Conservation (phyloP, 2,329 filamentous ascomycete genomes). For the Nakataea oryzae region DNA sequence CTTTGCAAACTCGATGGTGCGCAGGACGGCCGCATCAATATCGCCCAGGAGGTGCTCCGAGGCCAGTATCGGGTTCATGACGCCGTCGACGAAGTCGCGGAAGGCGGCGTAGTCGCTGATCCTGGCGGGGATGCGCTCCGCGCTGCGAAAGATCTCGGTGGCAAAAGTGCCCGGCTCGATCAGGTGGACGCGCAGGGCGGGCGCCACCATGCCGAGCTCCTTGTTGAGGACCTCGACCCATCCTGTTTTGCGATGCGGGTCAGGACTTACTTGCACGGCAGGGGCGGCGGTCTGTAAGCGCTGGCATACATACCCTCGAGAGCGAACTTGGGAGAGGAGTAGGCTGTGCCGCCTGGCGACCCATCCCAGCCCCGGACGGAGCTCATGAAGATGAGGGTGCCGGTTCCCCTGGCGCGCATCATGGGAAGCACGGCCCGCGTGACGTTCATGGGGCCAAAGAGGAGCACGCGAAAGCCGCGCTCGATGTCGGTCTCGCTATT, state of each 20-base stretch:
- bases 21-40: too few species aligned
- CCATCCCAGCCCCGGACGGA: constrained; percentile 11
- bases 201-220: constrained; percentile 19
- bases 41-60: too few species aligned
- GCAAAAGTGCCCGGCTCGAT: constrained; percentile 32
- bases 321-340: too few species aligned
- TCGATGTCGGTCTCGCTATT: constrained; percentile 12
- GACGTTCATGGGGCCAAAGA: constrained; percentile 25
- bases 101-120: constrained; percentile 14
- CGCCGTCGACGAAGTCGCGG: constrained; percentile 19
- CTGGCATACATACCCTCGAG: too few species aligned
- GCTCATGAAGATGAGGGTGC: constrained; percentile 23
- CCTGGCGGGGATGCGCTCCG: too few species aligned
- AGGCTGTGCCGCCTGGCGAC: constrained; percentile 15
- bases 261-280: too few species aligned
- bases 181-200: constrained; percentile 22
- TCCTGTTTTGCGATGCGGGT: constrained; percentile 19
- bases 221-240: constrained; percentile 19
- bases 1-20: too few species aligned
- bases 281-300: too few species aligned
- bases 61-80: constrained; percentile 21
- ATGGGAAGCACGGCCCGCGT: constrained; percentile 21
- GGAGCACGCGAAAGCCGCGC: constrained; percentile 21
- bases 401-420: constrained; percentile 17
- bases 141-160: constrained; percentile 15